Percentiles rank a stretch among this genome's conserved stretches.
These are phyloP conservation scores for Didymella sp. DNA, from an alignment of 2,329 filamentous ascomycete species.

Conservation along the genomic window DNA sequence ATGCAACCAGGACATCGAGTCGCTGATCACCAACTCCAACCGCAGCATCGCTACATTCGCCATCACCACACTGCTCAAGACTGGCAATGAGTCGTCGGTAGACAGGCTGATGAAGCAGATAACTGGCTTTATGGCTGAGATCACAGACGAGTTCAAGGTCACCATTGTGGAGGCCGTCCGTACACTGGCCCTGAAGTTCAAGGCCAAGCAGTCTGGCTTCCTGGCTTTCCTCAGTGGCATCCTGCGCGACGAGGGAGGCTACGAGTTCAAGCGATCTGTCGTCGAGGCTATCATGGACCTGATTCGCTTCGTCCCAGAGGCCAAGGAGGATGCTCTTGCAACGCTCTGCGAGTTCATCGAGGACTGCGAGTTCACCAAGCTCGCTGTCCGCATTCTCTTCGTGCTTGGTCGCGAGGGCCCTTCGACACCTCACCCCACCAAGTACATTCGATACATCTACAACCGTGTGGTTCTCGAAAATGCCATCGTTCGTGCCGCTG, in stretches of 20 bases:
- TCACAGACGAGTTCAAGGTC: conserved; percentile 99
- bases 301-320: conserved; percentile 97
- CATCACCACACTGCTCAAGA: conserved; percentile 97
- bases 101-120: conserved; percentile 99
- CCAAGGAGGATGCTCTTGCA: conserved; percentile 80
- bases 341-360: conserved; percentile 99
- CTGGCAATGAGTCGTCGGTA: conserved; percentile 95
- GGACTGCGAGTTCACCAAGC: conserved; percentile 98
- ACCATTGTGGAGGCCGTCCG: conserved; percentile 99
- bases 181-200: conserved; percentile 96
- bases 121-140: conserved; percentile 96
- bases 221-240: conserved; percentile 97
- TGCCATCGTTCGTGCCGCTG: conserved; percentile 90
- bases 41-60: conserved; percentile 97
- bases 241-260: conserved; percentile 93
- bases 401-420: conserved; percentile 93
- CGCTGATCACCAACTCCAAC: conserved; percentile 95
- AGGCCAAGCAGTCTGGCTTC: conserved; percentile 97
- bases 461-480: conserved; percentile 98
- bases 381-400: conserved; percentile 93
- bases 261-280: conserved; percentile 96
- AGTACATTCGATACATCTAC: conserved; percentile 99
- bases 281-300: conserved; percentile 99
- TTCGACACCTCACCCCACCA: conserved; percentile 93
- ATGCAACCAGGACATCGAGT: conserved; percentile 97